A percentile compares a stretch with the other conserved stretches of the same genome.
phyloP scores from a whole-genome alignment of 768 basidiomycete genomes.

The Suillus subaureus region DNA sequence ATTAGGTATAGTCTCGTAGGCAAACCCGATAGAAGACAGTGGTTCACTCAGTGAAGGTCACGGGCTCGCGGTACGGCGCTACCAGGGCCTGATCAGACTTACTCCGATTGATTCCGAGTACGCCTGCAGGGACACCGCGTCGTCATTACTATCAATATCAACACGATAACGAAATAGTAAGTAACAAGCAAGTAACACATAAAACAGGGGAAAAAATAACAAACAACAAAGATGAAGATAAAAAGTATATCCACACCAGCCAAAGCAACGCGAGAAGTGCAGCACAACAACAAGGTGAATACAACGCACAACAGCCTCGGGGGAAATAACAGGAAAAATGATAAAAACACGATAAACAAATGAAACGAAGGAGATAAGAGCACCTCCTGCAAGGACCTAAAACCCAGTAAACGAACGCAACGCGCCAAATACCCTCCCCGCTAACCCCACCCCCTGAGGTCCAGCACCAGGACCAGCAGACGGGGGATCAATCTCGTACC shows the following conservation, averaged over 20 bases:
- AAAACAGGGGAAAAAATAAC: background rate
- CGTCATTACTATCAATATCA: background rate
- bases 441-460: background rate
- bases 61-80: background rate
- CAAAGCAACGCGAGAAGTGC: background rate
- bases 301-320: background rate
- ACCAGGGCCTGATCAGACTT: background rate
- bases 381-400: background rate
- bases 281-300: background rate
- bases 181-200: background rate
- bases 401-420: slow-evolving; percentile 2
- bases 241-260: background rate
- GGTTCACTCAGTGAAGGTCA: background rate
- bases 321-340: background rate
- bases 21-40: background rate
- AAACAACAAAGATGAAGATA: background rate
- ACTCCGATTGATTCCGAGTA: background rate
- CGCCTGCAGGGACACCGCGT: background rate
- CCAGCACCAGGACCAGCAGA: background rate
- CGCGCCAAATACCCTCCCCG: slow-evolving; percentile 2
- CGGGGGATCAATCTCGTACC: slow-evolving; percentile 6
- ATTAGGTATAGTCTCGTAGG: background rate
- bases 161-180: background rate
- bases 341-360: background rate
- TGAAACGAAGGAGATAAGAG: background rate